These are phyloP conservation scores for Ceratocystis diversiconidia DNA, from an alignment of 2,329 filamentous ascomycete genomes.

Conservation along the genomic window DNA sequence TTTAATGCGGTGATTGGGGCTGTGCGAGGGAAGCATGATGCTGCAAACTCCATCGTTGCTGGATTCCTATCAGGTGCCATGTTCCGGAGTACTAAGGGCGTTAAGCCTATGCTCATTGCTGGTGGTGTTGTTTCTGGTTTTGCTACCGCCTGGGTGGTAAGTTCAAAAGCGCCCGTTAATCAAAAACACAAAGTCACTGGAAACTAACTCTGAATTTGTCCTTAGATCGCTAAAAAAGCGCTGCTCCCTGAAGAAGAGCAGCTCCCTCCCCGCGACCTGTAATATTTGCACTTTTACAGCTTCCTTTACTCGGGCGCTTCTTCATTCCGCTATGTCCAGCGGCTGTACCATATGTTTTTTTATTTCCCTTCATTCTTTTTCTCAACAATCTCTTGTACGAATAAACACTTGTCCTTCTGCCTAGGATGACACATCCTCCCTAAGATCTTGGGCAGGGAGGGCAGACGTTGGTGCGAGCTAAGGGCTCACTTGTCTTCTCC, in stretches of 20 bases:
- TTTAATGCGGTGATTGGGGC: conserved; percentile 75
- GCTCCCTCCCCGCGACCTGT: conserved; percentile 16
- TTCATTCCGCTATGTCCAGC: conserved; percentile 10
- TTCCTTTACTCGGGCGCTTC: not conserved
- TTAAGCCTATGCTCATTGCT: conserved; percentile 88
- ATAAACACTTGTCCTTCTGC: conserved; percentile 9
- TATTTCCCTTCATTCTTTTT: conserved; percentile 4
- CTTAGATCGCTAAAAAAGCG: conserved; percentile 19
- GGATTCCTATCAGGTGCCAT: conserved; percentile 81
- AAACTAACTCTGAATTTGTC: conserved; percentile 10
- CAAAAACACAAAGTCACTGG: too few relatives aligned
- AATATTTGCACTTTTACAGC: conserved; percentile 3
- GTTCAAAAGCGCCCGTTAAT: conserved; percentile 27
- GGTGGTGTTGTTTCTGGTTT: conserved; percentile 75
- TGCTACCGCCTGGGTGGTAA: conserved; percentile 81
- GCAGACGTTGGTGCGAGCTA: conserved; percentile 2
- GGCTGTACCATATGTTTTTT: conserved; percentile 25
- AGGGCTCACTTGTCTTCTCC: conserved; percentile 6
- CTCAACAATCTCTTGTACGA: conserved; percentile 16
- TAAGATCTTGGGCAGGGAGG: not conserved
- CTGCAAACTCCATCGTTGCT: conserved; percentile 73
- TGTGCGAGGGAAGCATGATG: conserved; percentile 71
- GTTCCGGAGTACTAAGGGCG: conserved; percentile 88
- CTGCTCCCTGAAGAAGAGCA: conserved; percentile 17
- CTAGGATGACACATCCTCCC: not conserved